phyloP scores from a whole-genome alignment of 2,329 filamentous ascomycete species.

The Diaporthe sp. region DNA sequence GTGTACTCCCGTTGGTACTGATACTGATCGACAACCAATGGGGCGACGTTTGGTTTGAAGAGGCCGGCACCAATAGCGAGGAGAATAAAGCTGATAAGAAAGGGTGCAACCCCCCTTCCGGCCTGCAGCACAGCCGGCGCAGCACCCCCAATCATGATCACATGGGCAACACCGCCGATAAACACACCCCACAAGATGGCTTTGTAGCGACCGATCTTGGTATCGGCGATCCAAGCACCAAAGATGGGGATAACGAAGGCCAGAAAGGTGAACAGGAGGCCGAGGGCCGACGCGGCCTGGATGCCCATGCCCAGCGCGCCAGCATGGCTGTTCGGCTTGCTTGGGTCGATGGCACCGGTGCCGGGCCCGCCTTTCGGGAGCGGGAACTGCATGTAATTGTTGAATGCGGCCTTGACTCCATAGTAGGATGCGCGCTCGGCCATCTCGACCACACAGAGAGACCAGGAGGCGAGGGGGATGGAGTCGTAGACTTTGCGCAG shows the following conservation, averaged over 20 bases:
- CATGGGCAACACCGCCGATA: slow-evolving; percentile 70
- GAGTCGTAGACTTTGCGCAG: slow-evolving; percentile 58
- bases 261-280: slow-evolving; percentile 58
- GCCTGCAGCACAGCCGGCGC: slow-evolving; percentile 66
- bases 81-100: slow-evolving; percentile 71
- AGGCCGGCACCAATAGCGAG: slow-evolving; percentile 76
- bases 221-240: slow-evolving; percentile 70
- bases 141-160: slow-evolving; percentile 72
- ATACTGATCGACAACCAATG: slow-evolving; percentile 56
- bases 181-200: slow-evolving; percentile 68
- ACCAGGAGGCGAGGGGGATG: slow-evolving; percentile 56
- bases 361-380: slow-evolving; percentile 55
- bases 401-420: slow-evolving; percentile 60
- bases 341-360: slow-evolving; percentile 46
- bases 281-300: slow-evolving; percentile 57
- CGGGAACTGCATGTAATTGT: slow-evolving; percentile 66
- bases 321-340: slow-evolving; percentile 50
- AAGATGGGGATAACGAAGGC: slow-evolving; percentile 61
- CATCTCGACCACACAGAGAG: slow-evolving; percentile 61
- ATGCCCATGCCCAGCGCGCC: slow-evolving; percentile 63
- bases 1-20: slow-evolving; percentile 51
- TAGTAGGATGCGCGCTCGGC: slow-evolving; percentile 65
- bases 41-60: slow-evolving; percentile 72
- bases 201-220: slow-evolving; percentile 73
- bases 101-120: slow-evolving; percentile 65